Evolutionary conservation across 2,329 filamentous ascomycete species (phyloP).

Genomic region (Chaetomiaceae sp.): DNA sequence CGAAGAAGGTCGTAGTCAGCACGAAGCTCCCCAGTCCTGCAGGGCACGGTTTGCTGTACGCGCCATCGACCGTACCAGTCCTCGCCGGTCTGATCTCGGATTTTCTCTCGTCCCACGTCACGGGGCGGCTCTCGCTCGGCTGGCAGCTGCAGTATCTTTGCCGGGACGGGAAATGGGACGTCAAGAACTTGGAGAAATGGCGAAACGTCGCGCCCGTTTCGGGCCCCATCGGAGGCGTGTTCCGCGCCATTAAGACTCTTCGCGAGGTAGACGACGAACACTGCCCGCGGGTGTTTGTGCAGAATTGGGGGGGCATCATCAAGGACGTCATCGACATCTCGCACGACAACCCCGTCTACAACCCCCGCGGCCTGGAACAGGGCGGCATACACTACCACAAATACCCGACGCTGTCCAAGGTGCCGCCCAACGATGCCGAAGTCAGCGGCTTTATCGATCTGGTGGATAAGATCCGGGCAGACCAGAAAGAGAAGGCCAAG

Average conservation of each 20-base stretch:
- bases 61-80: constrained; percentile 67
- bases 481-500: constrained; percentile 45
- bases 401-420: constrained; percentile 86
- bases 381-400: constrained; percentile 73
- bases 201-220: constrained; percentile 74
- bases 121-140: constrained; percentile 70
- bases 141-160: constrained; percentile 91
- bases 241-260: constrained; percentile 89
- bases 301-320: constrained; percentile 61
- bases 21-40: constrained; percentile 71
- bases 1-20: constrained; percentile 58
- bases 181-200: constrained; percentile 95
- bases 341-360: constrained; percentile 86
- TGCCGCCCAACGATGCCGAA: constrained; percentile 63
- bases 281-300: constrained; percentile 67
- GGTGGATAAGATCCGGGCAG: constrained; percentile 56
- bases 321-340: constrained; percentile 84
- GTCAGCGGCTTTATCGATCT: constrained; percentile 51
- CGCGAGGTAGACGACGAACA: constrained; percentile 83
- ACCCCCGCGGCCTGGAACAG: constrained; percentile 64
- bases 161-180: constrained; percentile 92
- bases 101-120: constrained; percentile 72
- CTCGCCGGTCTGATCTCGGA: constrained; percentile 77
- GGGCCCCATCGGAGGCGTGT: constrained; percentile 69
- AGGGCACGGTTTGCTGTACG: constrained; percentile 80